Conservation (phyloP, 2,329 filamentous ascomycete genomes). For the Drechslerella stenobrocha region DNA sequence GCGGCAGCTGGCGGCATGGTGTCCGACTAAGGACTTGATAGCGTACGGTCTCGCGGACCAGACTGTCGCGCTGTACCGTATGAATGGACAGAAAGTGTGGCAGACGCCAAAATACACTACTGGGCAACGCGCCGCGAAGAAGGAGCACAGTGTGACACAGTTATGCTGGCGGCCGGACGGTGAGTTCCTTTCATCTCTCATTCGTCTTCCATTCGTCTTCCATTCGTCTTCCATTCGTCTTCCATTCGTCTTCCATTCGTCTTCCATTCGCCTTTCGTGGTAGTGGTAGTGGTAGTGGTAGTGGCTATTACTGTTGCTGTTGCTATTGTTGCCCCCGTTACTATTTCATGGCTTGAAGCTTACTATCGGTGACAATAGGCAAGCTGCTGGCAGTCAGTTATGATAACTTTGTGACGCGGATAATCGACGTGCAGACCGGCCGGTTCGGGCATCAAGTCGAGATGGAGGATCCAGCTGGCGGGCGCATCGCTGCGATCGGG, state of each 20-base stretch:
- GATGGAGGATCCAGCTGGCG: conserved; percentile 51
- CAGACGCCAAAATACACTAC: conserved; percentile 43
- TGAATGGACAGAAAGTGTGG: conserved; percentile 54
- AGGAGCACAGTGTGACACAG: conserved; percentile 50
- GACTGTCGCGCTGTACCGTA: conserved; percentile 52
- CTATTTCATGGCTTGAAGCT: neutral
- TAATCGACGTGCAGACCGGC: conserved; percentile 53
- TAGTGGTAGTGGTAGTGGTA: too few species aligned
- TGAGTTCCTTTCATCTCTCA: too few species aligned
- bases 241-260: too few species aligned
- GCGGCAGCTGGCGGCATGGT: conserved; percentile 51
- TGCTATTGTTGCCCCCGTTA: too few species aligned
- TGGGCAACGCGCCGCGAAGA: conserved; percentile 48
- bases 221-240: too few species aligned
- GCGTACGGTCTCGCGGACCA: conserved; percentile 51
- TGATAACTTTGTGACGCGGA: conserved; percentile 52
- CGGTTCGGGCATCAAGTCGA: conserved; percentile 51
- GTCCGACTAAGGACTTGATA: conserved; percentile 52
- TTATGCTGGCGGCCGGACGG: conserved; percentile 52
- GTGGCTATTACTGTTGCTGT: too few species aligned
- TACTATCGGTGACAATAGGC: conserved; percentile 29
- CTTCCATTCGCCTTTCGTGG: too few species aligned
- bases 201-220: too few species aligned
- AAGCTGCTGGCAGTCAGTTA: conserved; percentile 53
- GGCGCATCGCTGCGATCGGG: conserved; percentile 51